Conservation (phyloP, 2,329 filamentous ascomycete species). For the Ascochyta clinopodiicola region DNA sequence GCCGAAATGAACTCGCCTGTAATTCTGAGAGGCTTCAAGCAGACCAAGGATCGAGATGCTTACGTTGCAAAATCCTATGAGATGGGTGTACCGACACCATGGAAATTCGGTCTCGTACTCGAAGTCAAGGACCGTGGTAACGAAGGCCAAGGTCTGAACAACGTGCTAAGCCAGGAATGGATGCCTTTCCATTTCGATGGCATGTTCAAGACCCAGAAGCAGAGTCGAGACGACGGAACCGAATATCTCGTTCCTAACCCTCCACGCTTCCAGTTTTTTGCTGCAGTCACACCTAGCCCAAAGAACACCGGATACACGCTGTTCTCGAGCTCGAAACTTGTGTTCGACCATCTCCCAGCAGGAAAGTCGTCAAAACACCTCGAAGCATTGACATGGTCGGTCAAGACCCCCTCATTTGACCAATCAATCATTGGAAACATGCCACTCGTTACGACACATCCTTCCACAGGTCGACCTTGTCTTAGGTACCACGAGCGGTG, state of each 20-base stretch:
- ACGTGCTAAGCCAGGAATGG: constrained; percentile 57
- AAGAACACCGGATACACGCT: constrained; percentile 62
- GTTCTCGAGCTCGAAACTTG: constrained; percentile 59
- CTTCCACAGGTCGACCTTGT: constrained; percentile 55
- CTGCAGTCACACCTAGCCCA: constrained; percentile 55
- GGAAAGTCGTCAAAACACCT: constrained; percentile 48
- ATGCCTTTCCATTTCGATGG: constrained; percentile 68
- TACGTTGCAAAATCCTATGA: constrained; percentile 58
- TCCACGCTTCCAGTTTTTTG: constrained; percentile 60
- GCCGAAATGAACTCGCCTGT: constrained; percentile 61
- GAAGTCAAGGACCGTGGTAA: constrained; percentile 66
- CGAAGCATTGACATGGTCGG: constrained; percentile 55
- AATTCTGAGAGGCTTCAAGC: constrained; percentile 59
- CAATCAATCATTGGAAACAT: constrained; percentile 52
- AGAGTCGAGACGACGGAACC: constrained; percentile 37
- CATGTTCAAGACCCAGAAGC: constrained; percentile 60
- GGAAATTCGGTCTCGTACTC: constrained; percentile 66
- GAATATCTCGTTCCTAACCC: constrained; percentile 24
- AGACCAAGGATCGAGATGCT: constrained; percentile 54
- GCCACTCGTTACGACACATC: constrained; percentile 56
- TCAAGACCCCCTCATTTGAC: constrained; percentile 58
- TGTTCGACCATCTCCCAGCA: constrained; percentile 56
- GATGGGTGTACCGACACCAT: constrained; percentile 57
- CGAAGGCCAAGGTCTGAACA: constrained; percentile 57
- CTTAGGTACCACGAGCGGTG: constrained; percentile 64